A percentile compares a stretch with the other conserved stretches of the same genome.
These are phyloP conservation scores for Cyclotella baltica DNA, from an alignment of 108 stramenopile species.

Conservation along the genomic window DNA sequence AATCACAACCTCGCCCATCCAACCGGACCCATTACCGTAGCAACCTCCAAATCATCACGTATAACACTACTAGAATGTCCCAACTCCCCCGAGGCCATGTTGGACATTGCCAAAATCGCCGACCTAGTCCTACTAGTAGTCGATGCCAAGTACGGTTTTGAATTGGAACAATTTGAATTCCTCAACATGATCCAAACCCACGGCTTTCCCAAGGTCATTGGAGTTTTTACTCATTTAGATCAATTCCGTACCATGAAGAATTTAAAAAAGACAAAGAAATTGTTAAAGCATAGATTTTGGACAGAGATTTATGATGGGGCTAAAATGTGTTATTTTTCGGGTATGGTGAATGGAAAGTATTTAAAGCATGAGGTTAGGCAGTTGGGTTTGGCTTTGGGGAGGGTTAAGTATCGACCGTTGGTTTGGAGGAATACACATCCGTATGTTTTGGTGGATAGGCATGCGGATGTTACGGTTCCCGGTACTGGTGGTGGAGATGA, in stretches of 20 bases:
- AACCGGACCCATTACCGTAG: constrained; percentile 96
- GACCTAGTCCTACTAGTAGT: constrained; percentile 97
- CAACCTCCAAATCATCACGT: constrained; percentile 90
- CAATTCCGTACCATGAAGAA: constrained; percentile 92
- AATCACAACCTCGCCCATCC: constrained; percentile 89
- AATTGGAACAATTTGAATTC: constrained; percentile 99
- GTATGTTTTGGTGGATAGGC: constrained; percentile 94
- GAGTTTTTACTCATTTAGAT: constrained; percentile 98
- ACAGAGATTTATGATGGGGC: constrained; percentile 99
- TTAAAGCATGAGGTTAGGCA: constrained; percentile 95
- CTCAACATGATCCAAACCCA: constrained; percentile 97
- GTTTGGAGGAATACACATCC: constrained; percentile 98
- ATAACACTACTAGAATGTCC: constrained; percentile 98
- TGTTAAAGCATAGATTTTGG: constrained; percentile 98
- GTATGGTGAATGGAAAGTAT: constrained; percentile 95
- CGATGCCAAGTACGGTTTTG: constrained; percentile 99
- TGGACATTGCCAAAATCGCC: constrained; percentile 98
- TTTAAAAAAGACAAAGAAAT: constrained; percentile 91
- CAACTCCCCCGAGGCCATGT: constrained; percentile 92
- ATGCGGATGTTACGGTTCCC: constrained; percentile 92
- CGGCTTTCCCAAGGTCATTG: constrained; percentile 99
- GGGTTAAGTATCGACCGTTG: constrained; percentile 97
- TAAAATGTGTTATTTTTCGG: constrained; percentile 97
- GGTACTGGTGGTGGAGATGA: constrained; percentile 75
- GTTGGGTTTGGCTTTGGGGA: constrained; percentile 83